Percentiles rank a stretch among this genome's conserved stretches.
Conservation (phyloP, 2,329 filamentous ascomycete genomes). For the Davidsoniella australis region DNA sequence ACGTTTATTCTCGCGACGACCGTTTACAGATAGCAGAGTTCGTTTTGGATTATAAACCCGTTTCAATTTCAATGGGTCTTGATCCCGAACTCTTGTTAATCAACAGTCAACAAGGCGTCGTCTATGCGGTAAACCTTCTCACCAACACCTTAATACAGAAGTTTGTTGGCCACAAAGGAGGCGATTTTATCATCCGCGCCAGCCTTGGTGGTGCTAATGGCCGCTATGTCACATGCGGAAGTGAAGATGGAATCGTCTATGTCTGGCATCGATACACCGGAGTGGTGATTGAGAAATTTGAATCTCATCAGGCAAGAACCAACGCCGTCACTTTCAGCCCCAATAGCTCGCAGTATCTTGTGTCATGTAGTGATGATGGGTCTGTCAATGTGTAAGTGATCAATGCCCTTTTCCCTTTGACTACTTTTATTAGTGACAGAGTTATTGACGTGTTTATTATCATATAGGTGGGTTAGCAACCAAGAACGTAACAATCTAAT, state of each 20-base stretch:
- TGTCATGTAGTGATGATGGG: constrained; percentile 76
- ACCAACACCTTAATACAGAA: constrained; percentile 54
- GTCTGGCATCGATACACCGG: constrained; percentile 86
- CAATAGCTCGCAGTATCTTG: constrained; percentile 64
- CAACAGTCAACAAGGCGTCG: constrained; percentile 53
- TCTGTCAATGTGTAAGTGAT: constrained; percentile 65
- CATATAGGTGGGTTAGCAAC: not conserved
- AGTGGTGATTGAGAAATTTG: constrained; percentile 54
- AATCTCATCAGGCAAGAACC: constrained; percentile 59
- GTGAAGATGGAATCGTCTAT: constrained; percentile 61
- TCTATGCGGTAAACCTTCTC: constrained; percentile 53
- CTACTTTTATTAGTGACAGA: not conserved
- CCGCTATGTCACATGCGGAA: constrained; percentile 81
- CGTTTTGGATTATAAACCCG: constrained; percentile 42
- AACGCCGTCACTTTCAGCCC: constrained; percentile 89
- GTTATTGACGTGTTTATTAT: not conserved
- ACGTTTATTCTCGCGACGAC: constrained; percentile 68
- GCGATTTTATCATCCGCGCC: constrained; percentile 63
- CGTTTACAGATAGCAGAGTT: constrained; percentile 43
- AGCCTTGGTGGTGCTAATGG: constrained; percentile 79
- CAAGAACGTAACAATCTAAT: not conserved
- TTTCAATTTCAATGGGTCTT: constrained; percentile 62
- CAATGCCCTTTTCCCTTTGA: not conserved
- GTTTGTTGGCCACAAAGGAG: constrained; percentile 61
- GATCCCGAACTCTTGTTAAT: constrained; percentile 72